Conservation (phyloP, 1,284 basidiomycete species). For the Cutaneotrichosporon dermatis region DNA sequence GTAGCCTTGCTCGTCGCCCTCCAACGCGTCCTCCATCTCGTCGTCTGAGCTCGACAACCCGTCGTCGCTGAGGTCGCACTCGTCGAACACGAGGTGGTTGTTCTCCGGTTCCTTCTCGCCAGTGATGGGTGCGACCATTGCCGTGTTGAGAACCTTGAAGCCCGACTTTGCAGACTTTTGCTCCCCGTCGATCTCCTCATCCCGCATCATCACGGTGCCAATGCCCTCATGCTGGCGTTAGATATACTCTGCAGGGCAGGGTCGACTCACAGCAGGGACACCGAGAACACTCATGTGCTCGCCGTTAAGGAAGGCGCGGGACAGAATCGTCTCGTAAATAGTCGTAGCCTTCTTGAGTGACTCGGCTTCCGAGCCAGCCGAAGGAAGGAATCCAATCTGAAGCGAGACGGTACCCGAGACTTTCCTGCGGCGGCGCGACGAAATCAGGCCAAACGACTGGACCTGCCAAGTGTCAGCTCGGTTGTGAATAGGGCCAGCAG, state of each 20-base stretch:
- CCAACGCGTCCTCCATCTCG: constrained; percentile 44
- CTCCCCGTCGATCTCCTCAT: neutral
- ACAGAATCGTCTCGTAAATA: constrained; percentile 62
- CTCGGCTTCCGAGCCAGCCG: constrained; percentile 38
- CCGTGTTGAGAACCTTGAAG: constrained; percentile 14
- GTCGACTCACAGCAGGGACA: constrained; percentile 65
- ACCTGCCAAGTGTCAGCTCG: constrained; percentile 7
- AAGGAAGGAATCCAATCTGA: constrained; percentile 69
- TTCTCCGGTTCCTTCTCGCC: constrained; percentile 17
- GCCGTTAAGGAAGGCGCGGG: constrained; percentile 57
- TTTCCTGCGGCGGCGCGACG: constrained; percentile 52
- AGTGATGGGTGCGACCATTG: constrained; percentile 21
- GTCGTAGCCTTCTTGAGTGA: constrained; percentile 34
- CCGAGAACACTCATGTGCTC: constrained; percentile 50
- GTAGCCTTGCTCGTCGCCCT: constrained; percentile 32
- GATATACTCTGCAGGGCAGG: neutral
- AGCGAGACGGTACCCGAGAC: constrained; percentile 63
- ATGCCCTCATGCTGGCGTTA: constrained; percentile 71
- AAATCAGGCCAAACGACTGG: constrained; percentile 46
- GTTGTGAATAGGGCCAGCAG: neutral
- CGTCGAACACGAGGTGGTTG: constrained; percentile 14
- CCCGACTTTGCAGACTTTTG: neutral
- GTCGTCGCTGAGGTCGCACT: constrained; percentile 67
- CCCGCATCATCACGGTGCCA: constrained; percentile 60
- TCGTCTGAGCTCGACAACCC: constrained; percentile 60